phyloP scores from a whole-genome alignment of 495 filamentous ascomycete species.

The Platismatia glauca region DNA sequence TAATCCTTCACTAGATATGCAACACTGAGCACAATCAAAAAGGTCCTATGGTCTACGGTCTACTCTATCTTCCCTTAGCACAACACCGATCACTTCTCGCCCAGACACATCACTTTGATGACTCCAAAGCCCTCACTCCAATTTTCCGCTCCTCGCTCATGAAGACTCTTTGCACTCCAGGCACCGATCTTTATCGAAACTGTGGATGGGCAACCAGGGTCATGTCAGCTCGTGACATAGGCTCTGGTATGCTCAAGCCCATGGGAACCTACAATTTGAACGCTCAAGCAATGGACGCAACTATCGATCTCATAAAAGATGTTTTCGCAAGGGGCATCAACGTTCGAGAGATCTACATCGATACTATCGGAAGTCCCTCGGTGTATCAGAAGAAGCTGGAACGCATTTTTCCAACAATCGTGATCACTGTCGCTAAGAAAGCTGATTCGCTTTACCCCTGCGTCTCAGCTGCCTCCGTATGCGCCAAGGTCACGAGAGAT shows the following conservation, averaged over 20 bases:
- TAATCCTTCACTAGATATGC: neutral
- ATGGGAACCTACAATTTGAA: conserved; percentile 77
- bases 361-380: conserved; percentile 79
- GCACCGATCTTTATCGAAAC: conserved; percentile 50
- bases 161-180: conserved; percentile 58
- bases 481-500: conserved; percentile 92
- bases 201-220: conserved; percentile 78
- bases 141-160: conserved; percentile 64
- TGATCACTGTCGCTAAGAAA: conserved; percentile 90
- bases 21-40: neutral
- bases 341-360: conserved; percentile 83
- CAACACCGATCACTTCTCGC: conserved; percentile 65
- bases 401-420: conserved; percentile 67
- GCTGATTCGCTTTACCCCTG: conserved; percentile 89
- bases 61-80: conserved; percentile 69
- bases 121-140: conserved; percentile 80
- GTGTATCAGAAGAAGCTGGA: conserved; percentile 79
- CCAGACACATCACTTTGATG: conserved; percentile 73
- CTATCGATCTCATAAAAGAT: conserved; percentile 69
- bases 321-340: conserved; percentile 69
- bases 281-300: conserved; percentile 95
- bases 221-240: conserved; percentile 79
- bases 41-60: conserved; percentile 92
- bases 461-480: conserved; percentile 87
- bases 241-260: conserved; percentile 67